Conservation (phyloP, 805 yeast genomes). For the Pichia membranifaciens region DNA sequence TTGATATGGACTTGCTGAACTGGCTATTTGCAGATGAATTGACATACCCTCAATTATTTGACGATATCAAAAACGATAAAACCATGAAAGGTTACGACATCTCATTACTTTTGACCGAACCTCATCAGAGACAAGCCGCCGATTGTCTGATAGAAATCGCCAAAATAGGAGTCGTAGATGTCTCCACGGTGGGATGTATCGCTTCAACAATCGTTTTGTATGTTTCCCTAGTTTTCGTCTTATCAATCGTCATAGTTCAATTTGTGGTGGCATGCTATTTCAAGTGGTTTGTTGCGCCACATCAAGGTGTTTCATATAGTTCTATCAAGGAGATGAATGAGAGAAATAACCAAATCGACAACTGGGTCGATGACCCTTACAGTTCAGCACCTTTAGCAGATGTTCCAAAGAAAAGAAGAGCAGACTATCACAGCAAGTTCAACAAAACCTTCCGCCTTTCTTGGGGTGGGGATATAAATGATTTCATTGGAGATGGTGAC, state of each 20-base stretch:
- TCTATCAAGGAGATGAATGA: constrained; percentile 55
- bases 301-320: constrained; percentile 65
- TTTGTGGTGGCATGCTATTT: constrained; percentile 85
- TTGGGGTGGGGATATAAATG: constrained; percentile 36
- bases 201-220: constrained; percentile 81
- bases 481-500: constrained; percentile 18
- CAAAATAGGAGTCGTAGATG: constrained; percentile 85
- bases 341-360: constrained; percentile 66
- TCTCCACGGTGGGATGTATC: constrained; percentile 88
- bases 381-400: constrained; percentile 46
- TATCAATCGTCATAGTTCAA: constrained; percentile 71
- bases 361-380: constrained; percentile 72
- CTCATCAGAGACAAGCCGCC: constrained; percentile 65
- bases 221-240: constrained; percentile 75
- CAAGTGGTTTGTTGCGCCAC: constrained; percentile 73
- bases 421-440: constrained; percentile 35
- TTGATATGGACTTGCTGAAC: constrained; percentile 69
- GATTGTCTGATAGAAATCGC: constrained; percentile 79
- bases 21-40: constrained; percentile 72
- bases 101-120: constrained; percentile 61
- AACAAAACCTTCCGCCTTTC: constrained; percentile 33
- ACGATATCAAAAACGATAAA: constrained; percentile 49
- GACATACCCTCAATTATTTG: constrained; percentile 67
- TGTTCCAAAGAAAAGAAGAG: constrained; percentile 48
- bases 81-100: constrained; percentile 73